Conservation (phyloP, 306 rosid species). For the Vachellia pachyceras region DNA sequence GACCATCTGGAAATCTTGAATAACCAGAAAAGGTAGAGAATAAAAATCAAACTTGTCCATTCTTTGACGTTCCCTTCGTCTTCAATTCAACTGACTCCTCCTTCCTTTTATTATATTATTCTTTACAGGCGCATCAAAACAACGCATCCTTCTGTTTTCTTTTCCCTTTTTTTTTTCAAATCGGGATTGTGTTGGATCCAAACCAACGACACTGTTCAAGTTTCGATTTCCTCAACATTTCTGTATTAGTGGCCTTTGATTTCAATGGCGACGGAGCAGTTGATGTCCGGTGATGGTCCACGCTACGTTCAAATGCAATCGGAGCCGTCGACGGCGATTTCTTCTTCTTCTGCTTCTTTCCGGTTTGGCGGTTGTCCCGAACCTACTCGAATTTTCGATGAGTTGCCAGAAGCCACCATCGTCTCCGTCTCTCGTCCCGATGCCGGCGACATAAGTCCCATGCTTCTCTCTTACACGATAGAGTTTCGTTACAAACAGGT, state of each 20-base stretch:
- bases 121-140: neutral
- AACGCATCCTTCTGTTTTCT: neutral
- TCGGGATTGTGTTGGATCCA: conserved; percentile 3
- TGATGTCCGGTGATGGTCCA: conserved; percentile 51
- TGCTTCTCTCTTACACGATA: conserved; percentile 71
- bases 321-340: conserved; percentile 48
- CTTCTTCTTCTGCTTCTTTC: conserved; percentile 45
- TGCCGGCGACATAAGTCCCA: conserved; percentile 71
- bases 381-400: conserved; percentile 60
- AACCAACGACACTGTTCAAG: neutral
- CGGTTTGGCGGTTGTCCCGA: conserved; percentile 46
- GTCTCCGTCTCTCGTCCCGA: conserved; percentile 80
- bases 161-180: neutral
- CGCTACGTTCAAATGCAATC: conserved; percentile 68
- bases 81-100: conserved; percentile 15
- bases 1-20: neutral
- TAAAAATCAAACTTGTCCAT: conserved; percentile 1
- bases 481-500: conserved; percentile 77
- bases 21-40: neutral
- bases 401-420: conserved; percentile 68
- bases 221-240: neutral
- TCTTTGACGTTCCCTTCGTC: conserved; percentile 1
- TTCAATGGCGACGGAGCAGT: conserved; percentile 67
- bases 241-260: neutral
- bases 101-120: neutral